These are phyloP conservation scores for Coniochaeta prunicola DNA, from an alignment of 2,329 filamentous ascomycete species.

Conservation along the genomic window DNA sequence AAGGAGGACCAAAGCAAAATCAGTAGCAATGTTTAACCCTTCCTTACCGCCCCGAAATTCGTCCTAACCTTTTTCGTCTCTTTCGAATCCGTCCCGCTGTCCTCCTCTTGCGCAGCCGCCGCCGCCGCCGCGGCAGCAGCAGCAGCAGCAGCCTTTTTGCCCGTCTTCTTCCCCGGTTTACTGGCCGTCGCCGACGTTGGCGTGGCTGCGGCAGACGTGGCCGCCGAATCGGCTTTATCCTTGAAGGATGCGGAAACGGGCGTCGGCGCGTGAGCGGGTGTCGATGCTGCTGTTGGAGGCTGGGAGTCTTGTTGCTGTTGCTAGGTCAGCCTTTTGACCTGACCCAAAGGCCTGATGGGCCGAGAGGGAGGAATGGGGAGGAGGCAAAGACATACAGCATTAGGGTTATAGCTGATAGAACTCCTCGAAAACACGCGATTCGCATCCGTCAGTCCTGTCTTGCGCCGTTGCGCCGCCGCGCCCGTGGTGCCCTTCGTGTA, in stretches of 20 bases:
- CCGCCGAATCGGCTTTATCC: constrained; percentile 27
- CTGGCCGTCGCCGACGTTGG: constrained; percentile 43
- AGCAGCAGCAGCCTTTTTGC: constrained; percentile 34
- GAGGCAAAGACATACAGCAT: constrained; percentile 22
- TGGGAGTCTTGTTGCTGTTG: constrained; percentile 22
- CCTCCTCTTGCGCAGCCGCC: constrained; percentile 24
- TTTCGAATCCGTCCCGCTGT: constrained; percentile 51
- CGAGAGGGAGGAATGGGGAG: too few species aligned
- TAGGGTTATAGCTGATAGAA: constrained; percentile 53
- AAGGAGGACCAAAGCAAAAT: background rate
- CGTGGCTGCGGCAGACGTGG: constrained; percentile 44
- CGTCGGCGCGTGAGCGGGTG: constrained; percentile 42
- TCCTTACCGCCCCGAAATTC: constrained; percentile 49
- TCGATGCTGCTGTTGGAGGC: constrained; percentile 21
- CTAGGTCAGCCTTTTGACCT: background rate
- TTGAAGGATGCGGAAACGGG: constrained; percentile 48
- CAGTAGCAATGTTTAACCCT: constrained; percentile 20
- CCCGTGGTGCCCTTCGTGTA: constrained; percentile 84
- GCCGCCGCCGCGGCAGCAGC: constrained; percentile 13
- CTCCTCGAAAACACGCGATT: constrained; percentile 68
- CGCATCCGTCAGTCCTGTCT: constrained; percentile 57
- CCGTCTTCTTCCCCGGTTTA: constrained; percentile 44
- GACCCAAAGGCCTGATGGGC: too few species aligned
- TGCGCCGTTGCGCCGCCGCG: constrained; percentile 55
- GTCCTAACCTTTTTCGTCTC: constrained; percentile 50